Evolutionary conservation across 2,329 filamentous ascomycete species (phyloP).

Genomic region (Fusarium chlamydosporum): DNA sequence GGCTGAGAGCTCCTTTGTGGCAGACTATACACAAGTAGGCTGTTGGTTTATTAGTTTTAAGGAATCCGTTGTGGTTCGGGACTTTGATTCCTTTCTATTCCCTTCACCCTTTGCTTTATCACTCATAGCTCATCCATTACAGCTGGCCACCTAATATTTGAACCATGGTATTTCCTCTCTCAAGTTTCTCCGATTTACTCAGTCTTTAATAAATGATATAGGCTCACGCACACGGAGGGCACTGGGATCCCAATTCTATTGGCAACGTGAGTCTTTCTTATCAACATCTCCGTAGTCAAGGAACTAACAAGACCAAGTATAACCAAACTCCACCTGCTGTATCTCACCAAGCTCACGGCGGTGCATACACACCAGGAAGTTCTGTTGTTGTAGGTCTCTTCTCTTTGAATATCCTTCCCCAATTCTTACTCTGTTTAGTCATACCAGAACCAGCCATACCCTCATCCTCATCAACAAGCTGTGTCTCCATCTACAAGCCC

Average conservation of each 20-base stretch:
- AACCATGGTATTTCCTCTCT: conserved; percentile 41
- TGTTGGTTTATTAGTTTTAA: conserved; percentile 38
- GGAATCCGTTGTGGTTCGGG: conserved; percentile 13
- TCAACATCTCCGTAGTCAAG: background rate
- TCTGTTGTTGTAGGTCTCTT: conserved; percentile 40
- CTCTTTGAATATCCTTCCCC: background rate
- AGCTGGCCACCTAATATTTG: conserved; percentile 28
- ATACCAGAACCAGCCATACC: conserved; percentile 44
- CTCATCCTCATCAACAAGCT: conserved; percentile 39
- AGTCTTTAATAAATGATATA: conserved; percentile 16
- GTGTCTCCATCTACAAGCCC: conserved; percentile 44
- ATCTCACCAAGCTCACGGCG: conserved; percentile 45
- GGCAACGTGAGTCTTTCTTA: conserved; percentile 27
- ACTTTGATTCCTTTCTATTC: conserved; percentile 9
- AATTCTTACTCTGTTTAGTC: conserved; percentile 37
- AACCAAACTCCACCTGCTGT: conserved; percentile 29
- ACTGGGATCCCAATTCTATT: conserved; percentile 45
- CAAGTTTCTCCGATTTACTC: background rate
- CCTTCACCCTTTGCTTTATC: background rate
- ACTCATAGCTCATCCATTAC: conserved; percentile 6
- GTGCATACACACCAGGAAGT: conserved; percentile 47
- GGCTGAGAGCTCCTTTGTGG: conserved; percentile 12
- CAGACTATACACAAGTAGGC: conserved; percentile 1
- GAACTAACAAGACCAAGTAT: conserved; percentile 37
- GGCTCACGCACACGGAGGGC: conserved; percentile 47